Percentiles rank a stretch among this genome's conserved stretches.
Conservation (phyloP, 768 basidiomycete species). For the Glaciozyma martinii region DNA sequence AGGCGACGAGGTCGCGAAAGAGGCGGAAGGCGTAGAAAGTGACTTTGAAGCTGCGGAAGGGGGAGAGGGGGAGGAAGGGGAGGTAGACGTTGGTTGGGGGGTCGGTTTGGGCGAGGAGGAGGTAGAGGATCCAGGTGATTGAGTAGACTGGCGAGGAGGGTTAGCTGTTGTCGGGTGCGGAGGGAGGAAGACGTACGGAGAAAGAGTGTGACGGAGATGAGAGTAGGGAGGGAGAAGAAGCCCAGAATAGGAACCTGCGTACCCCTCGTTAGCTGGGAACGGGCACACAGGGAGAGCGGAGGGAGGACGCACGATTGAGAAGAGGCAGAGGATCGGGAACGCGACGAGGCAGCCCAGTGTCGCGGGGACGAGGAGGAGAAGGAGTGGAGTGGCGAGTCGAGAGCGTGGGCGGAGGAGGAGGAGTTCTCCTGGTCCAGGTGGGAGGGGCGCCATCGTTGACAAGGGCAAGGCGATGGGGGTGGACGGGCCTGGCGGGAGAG, state of each 20-base stretch:
- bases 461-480: too few relatives aligned
- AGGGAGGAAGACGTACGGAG: conserved; percentile 2
- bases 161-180: neutral
- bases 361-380: neutral
- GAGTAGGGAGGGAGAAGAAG: conserved; percentile 20
- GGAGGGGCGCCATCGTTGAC: too few relatives aligned
- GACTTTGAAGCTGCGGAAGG: neutral
- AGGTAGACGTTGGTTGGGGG: neutral
- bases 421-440: too few relatives aligned
- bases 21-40: neutral
- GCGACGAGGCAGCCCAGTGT: neutral
- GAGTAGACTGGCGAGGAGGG: conserved; percentile 1
- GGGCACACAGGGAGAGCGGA: neutral
- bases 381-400: neutral
- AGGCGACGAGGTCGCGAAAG: neutral
- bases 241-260: conserved; percentile 15
- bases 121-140: conserved; percentile 14
- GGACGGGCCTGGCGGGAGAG: too few relatives aligned
- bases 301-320: neutral
- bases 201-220: conserved; percentile 4
- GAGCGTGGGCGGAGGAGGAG: neutral
- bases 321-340: neutral
- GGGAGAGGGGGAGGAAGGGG: conserved; percentile 6
- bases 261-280: neutral
- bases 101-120: conserved; percentile 7